Evolutionary conservation across 768 basidiomycete genomes (phyloP).

Genomic region (Hygrophorus pudorinus): DNA sequence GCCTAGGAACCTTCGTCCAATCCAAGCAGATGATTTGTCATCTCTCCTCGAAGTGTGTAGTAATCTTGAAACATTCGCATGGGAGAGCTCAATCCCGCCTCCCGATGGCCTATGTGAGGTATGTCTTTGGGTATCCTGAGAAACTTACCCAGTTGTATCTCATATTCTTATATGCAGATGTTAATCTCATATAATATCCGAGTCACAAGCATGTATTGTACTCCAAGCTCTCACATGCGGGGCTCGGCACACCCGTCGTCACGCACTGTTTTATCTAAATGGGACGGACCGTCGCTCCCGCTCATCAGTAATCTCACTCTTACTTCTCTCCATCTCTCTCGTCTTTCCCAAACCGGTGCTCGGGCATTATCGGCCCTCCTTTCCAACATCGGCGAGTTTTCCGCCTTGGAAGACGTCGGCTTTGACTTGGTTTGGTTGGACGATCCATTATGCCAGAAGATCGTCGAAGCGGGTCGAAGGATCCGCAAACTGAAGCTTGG

Average conservation of each 20-base stretch:
- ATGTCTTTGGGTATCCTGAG: constrained; percentile 3
- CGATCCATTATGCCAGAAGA: constrained; percentile 24
- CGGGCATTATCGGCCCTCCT: constrained; percentile 20
- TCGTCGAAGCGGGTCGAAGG: constrained; percentile 21
- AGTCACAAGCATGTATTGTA: constrained; percentile 15
- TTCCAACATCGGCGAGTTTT: constrained; percentile 17
- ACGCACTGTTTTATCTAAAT: constrained; percentile 16
- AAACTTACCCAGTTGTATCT: neutral
- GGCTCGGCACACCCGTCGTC: constrained; percentile 6
- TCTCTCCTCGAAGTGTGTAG: constrained; percentile 13
- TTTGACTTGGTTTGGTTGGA: constrained; percentile 31
- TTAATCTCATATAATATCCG: constrained; percentile 16
- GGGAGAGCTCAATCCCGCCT: constrained; percentile 22
- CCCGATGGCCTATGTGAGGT: constrained; percentile 32
- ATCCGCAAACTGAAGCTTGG: constrained; percentile 21
- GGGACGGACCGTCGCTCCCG: constrained; percentile 27
- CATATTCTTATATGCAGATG: constrained; percentile 9
- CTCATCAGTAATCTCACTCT: constrained; percentile 20
- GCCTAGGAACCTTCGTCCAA: constrained; percentile 5
- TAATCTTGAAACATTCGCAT: constrained; percentile 21
- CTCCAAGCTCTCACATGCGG: constrained; percentile 8
- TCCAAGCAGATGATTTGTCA: constrained; percentile 12
- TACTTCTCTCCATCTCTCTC: constrained; percentile 19
- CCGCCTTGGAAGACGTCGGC: constrained; percentile 21
- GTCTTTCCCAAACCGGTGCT: constrained; percentile 26